Base-by-base conservation (phyloP, 495 filamentous ascomycete genomes). In the Jackrogersella minutella region DNA sequence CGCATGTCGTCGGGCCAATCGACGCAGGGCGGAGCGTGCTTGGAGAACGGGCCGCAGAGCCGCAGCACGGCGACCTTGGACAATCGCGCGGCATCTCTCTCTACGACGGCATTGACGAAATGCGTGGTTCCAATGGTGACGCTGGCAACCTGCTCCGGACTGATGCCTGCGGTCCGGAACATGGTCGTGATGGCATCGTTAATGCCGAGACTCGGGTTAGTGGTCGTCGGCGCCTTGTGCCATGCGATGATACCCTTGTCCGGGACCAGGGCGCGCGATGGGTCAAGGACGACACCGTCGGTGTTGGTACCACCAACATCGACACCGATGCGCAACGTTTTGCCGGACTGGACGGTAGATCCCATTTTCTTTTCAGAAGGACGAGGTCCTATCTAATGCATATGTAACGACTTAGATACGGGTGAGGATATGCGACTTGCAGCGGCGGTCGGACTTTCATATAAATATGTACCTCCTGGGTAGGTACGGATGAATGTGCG, bases 111-210 rank as follows among this genome's bases (percentile, higher is more conserved):
- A 70, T 89, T 89, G 61, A 89, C 81, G 71, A 88, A 89, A 66
- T 85, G 82, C 0, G 86, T 88, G 1, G 87, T 89, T 13, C 86
- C 86, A 58, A 89, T 85, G 19, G 84, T 86, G 3, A 88, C 84
- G 56, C 80, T 83, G 8, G 80, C 80, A 13, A 89, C 77, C 22
- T 79, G 60, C 1, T 68, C 65, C 5, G 78, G 69, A 10, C 70
- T 61, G 43, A 86, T 75, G 19, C 49, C 60, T 2, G 80, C 73
- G 10, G 77, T 73, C 34, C 73, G 31, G 51, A 87, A 74, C 57
- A 86, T 81, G 28, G 75, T 71, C 6, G 74, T 73, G 49, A 88
- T 81, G 34, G 80, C 81, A 22, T 67, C 73, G 40, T 81, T 78
- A 39, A 89, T 86, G 2, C 85, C 86, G 19, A 73, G 69, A 21